Evolutionary conservation across 1,284 basidiomycete species (phyloP).

Genomic region (Phellinidium pouzarii): DNA sequence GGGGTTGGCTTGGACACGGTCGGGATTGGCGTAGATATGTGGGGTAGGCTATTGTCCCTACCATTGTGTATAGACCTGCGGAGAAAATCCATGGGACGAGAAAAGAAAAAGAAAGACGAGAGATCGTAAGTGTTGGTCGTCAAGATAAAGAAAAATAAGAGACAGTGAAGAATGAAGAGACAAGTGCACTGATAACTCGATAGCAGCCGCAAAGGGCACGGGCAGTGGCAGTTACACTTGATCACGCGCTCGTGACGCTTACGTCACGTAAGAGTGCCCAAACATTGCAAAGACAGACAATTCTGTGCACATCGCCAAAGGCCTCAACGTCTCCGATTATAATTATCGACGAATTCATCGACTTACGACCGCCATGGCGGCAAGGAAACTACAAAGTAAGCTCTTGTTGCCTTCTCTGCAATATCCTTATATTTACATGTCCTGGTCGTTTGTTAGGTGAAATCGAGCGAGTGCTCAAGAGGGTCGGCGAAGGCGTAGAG

Average conservation of each 20-base stretch:
- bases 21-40: slow-evolving; percentile 64
- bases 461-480: slow-evolving; percentile 94
- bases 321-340: background rate
- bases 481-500: slow-evolving; percentile 90
- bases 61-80: slow-evolving; percentile 77
- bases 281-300: background rate
- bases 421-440: slow-evolving; percentile 3
- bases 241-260: background rate
- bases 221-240: background rate
- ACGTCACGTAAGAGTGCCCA: background rate
- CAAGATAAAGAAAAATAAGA: slow-evolving; percentile 17
- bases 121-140: slow-evolving; percentile 20
- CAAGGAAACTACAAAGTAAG: slow-evolving; percentile 75
- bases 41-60: slow-evolving; percentile 42
- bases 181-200: slow-evolving; percentile 2
- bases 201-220: background rate
- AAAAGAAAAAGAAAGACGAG: slow-evolving; percentile 19
- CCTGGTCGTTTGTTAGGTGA: slow-evolving; percentile 55
- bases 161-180: slow-evolving; percentile 19
- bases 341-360: slow-evolving; percentile 5
- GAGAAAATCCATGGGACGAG: slow-evolving; percentile 74
- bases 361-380: slow-evolving; percentile 52
- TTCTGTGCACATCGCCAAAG: slow-evolving; percentile 7
- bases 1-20: slow-evolving; percentile 61
- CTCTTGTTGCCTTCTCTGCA: slow-evolving; percentile 13